Conservation (phyloP, 495 filamentous ascomycete genomes). For the Aeminium ludgeri region DNA sequence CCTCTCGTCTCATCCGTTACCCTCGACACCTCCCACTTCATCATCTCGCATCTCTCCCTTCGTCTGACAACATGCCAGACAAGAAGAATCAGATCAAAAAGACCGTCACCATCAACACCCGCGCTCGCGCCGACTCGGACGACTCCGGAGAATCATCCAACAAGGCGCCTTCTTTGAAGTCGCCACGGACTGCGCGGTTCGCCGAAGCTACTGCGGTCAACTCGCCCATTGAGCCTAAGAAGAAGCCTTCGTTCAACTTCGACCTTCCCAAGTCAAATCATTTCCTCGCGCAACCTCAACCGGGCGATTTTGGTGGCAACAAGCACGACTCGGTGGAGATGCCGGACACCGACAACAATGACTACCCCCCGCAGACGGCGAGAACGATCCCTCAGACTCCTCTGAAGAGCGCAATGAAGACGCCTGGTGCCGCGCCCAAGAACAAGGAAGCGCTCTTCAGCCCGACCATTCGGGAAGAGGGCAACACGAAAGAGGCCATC, state of each 20-base stretch:
- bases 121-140: slow-evolving; percentile 18
- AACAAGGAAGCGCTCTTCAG: slow-evolving; percentile 49
- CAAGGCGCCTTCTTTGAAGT: slow-evolving; percentile 41
- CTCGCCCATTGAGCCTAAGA: slow-evolving; percentile 53
- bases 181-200: slow-evolving; percentile 69
- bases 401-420: slow-evolving; percentile 70
- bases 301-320: slow-evolving; percentile 60
- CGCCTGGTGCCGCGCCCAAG: slow-evolving; percentile 60
- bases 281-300: slow-evolving; percentile 45
- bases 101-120: slow-evolving; percentile 16
- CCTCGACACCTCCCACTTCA: slow-evolving; percentile 1
- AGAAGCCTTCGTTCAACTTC: slow-evolving; percentile 46
- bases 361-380: slow-evolving; percentile 43
- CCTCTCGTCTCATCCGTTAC: slow-evolving; percentile 6
- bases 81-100: slow-evolving; percentile 19
- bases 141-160: slow-evolving; percentile 15
- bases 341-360: slow-evolving; percentile 25
- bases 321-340: slow-evolving; percentile 35
- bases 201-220: slow-evolving; percentile 78
- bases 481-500: slow-evolving; percentile 17
- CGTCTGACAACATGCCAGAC: slow-evolving; percentile 21
- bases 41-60: slow-evolving; percentile 12
- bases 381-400: slow-evolving; percentile 38
- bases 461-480: slow-evolving; percentile 74
- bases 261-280: slow-evolving; percentile 38